Percentiles rank a stretch among this genome's conserved stretches.
These are phyloP conservation scores for Stagonosporopsis rhizophila DNA, from an alignment of 2,329 filamentous ascomycete genomes.

Conservation along the genomic window DNA sequence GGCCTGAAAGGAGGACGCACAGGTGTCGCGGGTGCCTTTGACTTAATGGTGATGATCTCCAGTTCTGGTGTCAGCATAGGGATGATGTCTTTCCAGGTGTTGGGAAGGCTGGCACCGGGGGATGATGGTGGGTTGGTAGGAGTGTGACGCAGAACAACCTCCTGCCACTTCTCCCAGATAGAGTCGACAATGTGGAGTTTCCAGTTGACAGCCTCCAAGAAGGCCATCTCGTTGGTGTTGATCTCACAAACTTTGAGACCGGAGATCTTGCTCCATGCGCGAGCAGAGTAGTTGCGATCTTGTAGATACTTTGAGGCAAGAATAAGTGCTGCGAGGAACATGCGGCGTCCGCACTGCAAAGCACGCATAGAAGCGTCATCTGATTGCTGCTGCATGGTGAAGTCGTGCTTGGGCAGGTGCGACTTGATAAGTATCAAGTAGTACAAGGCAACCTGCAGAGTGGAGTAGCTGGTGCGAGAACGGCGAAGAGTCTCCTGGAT, in stretches of 20 bases:
- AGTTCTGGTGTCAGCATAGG: constrained; percentile 65
- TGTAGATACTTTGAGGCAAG: constrained; percentile 97
- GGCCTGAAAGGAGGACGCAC: constrained; percentile 34
- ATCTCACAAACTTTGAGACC: constrained; percentile 93
- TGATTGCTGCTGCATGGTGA: constrained; percentile 79
- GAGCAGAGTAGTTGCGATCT: constrained; percentile 95
- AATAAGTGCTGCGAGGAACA: constrained; percentile 95
- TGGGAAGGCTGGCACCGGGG: constrained; percentile 46
- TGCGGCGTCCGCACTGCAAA: constrained; percentile 92
- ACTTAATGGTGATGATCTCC: constrained; percentile 55
- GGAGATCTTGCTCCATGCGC: constrained; percentile 99
- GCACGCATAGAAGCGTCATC: constrained; percentile 77
- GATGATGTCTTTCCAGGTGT: constrained; percentile 59
- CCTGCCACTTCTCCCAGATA: constrained; percentile 90
- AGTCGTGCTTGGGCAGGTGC: constrained; percentile 82
- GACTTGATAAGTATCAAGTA: constrained; percentile 94
- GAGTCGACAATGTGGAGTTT: constrained; percentile 91
- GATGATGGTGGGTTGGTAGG: constrained; percentile 60
- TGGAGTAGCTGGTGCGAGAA: constrained; percentile 96
- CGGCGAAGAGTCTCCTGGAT: constrained; percentile 96
- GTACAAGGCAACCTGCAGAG: constrained; percentile 93
- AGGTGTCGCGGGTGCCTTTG: constrained; percentile 41
- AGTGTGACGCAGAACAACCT: constrained; percentile 86
- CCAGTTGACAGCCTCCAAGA: constrained; percentile 90
- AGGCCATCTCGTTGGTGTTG: constrained; percentile 94